These are phyloP conservation scores for Effrenium voratum DNA, from an alignment of 73 alveolate genomes.

Conservation along the genomic window DNA sequence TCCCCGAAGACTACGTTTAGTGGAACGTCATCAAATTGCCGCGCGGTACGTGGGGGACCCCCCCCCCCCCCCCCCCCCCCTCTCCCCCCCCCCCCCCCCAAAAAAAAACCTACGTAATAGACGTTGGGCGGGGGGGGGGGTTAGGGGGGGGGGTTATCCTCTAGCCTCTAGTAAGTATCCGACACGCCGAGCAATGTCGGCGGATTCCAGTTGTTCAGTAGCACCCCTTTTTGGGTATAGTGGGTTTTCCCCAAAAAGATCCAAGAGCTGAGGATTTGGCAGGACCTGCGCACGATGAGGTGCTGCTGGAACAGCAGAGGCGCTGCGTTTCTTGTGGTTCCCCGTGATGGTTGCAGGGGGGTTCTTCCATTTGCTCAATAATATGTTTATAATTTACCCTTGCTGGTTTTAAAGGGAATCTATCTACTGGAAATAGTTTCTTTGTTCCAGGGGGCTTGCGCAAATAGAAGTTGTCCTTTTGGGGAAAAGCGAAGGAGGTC, in stretches of 20 bases:
- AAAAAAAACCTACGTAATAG: too few relatives aligned
- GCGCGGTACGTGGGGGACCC: too few relatives aligned
- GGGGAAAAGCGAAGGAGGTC: neutral
- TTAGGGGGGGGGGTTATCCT: neutral
- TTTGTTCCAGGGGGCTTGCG: neutral
- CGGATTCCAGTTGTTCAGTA: neutral
- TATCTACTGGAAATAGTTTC: neutral
- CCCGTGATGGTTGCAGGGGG: neutral
- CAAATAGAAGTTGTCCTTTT: neutral
- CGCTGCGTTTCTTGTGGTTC: neutral
- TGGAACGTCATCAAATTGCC: too few relatives aligned
- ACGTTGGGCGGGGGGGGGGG: too few relatives aligned
- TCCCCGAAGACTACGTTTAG: too few relatives aligned
- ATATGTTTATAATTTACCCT: neutral
- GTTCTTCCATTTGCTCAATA: neutral
- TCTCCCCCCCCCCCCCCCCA: too few relatives aligned
- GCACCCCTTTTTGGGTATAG: neutral
- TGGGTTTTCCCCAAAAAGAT: neutral
- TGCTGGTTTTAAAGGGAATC: too few relatives aligned
- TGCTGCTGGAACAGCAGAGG: constrained; percentile 81
- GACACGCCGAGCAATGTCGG: neutral
- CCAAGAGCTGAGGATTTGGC: constrained; percentile 31
- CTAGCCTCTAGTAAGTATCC: neutral
- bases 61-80: too few relatives aligned
- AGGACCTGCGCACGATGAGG: constrained; percentile 83